Evolutionary conservation across 805 yeast genomes (phyloP).

Genomic region (Phaffomyces opuntiae): DNA sequence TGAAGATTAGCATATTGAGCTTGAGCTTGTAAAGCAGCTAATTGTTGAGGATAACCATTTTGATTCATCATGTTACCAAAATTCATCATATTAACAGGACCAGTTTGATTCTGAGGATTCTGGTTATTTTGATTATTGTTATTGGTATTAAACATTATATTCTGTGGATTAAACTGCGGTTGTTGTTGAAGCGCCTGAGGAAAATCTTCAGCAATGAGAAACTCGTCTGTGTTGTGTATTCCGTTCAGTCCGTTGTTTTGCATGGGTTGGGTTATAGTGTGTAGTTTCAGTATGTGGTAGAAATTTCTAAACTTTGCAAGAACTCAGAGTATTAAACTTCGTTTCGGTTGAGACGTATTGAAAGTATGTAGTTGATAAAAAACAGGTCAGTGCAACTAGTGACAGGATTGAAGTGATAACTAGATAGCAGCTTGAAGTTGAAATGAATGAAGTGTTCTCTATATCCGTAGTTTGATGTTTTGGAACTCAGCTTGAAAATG

Average conservation of each 20-base stretch:
- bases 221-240: not conserved
- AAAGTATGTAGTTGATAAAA: too few relatives aligned
- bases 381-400: too few relatives aligned
- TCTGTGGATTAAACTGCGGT: not conserved
- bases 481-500: too few relatives aligned
- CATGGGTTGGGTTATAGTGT: not conserved
- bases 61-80: constrained; percentile 2
- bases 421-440: too few relatives aligned
- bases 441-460: too few relatives aligned
- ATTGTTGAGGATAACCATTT: constrained; percentile 10
- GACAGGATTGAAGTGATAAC: too few relatives aligned
- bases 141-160: not conserved
- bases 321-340: too few relatives aligned
- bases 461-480: too few relatives aligned
- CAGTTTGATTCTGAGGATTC: not conserved
- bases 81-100: constrained; percentile 4
- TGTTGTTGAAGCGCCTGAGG: not conserved
- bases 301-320: too few relatives aligned
- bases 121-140: not conserved
- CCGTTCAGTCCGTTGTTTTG: not conserved
- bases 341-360: too few relatives aligned
- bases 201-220: not conserved
- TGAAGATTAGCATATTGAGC: constrained; percentile 13
- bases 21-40: constrained; percentile 14
- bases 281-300: too few relatives aligned